Base-by-base conservation (phyloP, 768 basidiomycete species). In the Auriculariales sp. region DNA sequence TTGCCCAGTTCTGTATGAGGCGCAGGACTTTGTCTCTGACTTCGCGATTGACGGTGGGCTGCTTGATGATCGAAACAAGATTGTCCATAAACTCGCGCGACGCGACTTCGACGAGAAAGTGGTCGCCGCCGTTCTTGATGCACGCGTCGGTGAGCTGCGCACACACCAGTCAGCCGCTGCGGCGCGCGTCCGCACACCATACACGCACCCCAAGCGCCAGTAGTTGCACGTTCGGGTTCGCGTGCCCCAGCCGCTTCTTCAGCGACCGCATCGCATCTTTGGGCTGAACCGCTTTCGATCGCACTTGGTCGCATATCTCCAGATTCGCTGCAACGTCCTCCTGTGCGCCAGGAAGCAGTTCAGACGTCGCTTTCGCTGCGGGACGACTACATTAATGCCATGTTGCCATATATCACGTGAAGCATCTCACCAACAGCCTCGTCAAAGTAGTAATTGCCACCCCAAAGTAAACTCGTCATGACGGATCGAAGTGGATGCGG, bases 41-140 rank as follows among this genome's bases (percentile, higher is more conserved):
- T 28, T 94, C 83, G 49, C 78, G 69, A 58, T 91, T 91, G 36
- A 91, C 65, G 5, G 66, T 66, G 3, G 84, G 80, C 14, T 84
- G 72, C 65, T 83, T 89, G 59, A 94, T 75, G 52, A 94, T 81
- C 6, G 86, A 91, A 35, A 87, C 83, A 47, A 94, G 73, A 60
- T 93, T 93, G 64, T 94, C 92, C 65, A 94, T 81, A 61, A 93
- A 94, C 60, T 97, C 92, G 49, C 89, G 74, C 4, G 88, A 89
- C 4, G 85, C 79, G 42, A 94, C 65, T 61, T 95, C 91, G 2
- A 64, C 64, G 46, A 98, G 68, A 60, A 99, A 98, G 36, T 81
- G 78, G 56, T 97, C 91, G 0, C 95, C 95, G 9, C 90, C 91
- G 59, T 99, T 99, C 80, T 99, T 99, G 63, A 98, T 75, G 59